Evolutionary conservation across 345 rosid genomes (phyloP).

Genomic region (Pistacia atlantica): DNA sequence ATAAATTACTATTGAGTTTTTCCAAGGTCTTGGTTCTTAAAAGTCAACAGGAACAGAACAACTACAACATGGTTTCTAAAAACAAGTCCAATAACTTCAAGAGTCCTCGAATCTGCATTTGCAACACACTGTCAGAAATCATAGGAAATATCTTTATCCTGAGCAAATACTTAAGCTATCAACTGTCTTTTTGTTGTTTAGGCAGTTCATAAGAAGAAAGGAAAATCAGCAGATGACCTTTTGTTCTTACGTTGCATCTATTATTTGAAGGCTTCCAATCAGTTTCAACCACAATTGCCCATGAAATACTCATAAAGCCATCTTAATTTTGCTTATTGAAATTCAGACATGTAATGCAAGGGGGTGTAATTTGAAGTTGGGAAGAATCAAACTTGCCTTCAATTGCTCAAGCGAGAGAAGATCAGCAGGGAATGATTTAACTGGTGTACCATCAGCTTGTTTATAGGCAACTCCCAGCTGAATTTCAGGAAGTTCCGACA

Average conservation of each 20-base stretch:
- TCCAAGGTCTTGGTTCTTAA: neutral
- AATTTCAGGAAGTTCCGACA: slow-evolving; percentile 84
- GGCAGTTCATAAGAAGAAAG: neutral
- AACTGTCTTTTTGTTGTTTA: neutral
- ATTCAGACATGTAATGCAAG: neutral
- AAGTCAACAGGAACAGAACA: neutral
- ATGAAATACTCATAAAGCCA: neutral
- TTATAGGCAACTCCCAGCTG: slow-evolving; percentile 80
- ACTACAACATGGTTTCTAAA: neutral
- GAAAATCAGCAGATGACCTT: neutral
- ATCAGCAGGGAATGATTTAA: slow-evolving; percentile 86
- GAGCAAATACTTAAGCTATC: neutral
- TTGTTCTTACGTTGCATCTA: neutral
- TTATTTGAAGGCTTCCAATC: neutral
- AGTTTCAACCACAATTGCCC: neutral
- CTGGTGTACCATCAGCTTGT: slow-evolving; percentile 65
- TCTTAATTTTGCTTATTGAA: neutral
- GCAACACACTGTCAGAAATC: neutral
- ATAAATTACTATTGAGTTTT: neutral
- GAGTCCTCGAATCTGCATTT: neutral
- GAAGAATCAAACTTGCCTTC: slow-evolving; percentile 44
- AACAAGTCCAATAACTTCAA: neutral
- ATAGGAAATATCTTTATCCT: neutral
- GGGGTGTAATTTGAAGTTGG: neutral
- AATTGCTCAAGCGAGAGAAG: slow-evolving; percentile 78